Conservation (phyloP, 208 protist species). For the Acanthamoeba royreba region DNA sequence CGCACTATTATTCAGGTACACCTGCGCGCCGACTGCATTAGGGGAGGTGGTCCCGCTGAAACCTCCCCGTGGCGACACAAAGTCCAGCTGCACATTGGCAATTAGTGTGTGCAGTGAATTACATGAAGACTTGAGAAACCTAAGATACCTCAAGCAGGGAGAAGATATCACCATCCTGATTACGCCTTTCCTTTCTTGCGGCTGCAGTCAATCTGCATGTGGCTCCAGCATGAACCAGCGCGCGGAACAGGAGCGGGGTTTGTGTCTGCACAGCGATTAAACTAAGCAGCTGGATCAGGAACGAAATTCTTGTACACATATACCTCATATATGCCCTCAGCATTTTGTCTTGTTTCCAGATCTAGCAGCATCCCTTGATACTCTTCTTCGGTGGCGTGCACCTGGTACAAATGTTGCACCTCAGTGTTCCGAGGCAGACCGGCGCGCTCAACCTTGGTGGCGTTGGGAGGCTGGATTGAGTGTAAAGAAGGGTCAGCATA, state of each 20-base stretch:
- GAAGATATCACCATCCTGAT: background rate
- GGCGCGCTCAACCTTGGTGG: background rate
- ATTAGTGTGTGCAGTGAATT: background rate
- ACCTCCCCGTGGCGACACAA: background rate
- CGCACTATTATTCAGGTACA: background rate
- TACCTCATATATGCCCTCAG: slow-evolving; percentile 18
- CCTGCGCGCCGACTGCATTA: background rate
- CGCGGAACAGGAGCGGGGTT: background rate
- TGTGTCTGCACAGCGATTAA: background rate
- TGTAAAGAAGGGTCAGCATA: background rate
- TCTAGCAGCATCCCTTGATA: slow-evolving; percentile 24
- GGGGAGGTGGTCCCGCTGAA: background rate
- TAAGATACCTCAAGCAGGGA: background rate
- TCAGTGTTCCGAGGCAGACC: slow-evolving; percentile 1
- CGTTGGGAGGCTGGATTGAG: background rate
- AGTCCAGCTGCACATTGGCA: background rate
- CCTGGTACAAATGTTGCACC: background rate
- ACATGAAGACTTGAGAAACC: background rate
- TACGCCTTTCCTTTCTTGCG: background rate
- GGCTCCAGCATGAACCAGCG: slow-evolving; percentile 3
- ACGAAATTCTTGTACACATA: background rate
- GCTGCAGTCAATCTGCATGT: background rate
- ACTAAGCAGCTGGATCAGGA: background rate
- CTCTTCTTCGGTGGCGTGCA: background rate
- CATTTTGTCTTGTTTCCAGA: background rate